Conservation (phyloP, 2,329 filamentous ascomycete species). For the Paracoccidioides lutzii region DNA sequence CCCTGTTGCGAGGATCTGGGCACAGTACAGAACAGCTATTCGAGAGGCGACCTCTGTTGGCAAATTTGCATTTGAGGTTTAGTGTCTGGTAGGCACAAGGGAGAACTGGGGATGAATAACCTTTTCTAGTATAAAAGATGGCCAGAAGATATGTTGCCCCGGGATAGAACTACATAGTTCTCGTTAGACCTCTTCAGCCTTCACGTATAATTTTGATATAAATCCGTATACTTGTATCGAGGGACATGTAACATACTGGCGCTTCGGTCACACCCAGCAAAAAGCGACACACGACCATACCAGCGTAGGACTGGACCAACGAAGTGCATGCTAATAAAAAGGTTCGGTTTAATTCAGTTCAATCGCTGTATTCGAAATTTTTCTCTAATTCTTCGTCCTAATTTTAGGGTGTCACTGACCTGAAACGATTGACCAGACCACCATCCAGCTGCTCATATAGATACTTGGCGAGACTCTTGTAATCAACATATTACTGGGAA, state of each 20-base stretch:
- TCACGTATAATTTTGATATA: conserved; percentile 14
- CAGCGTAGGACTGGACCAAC: conserved; percentile 30
- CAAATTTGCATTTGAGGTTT: conserved; percentile 11
- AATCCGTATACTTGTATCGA: conserved; percentile 22
- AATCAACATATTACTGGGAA: conserved; percentile 14
- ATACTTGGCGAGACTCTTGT: conserved; percentile 11
- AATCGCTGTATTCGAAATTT: conserved; percentile 8
- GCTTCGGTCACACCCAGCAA: conserved; percentile 13
- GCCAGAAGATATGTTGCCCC: conserved; percentile 51
- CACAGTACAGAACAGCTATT: conserved; percentile 12
- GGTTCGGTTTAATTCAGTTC: conserved; percentile 11
- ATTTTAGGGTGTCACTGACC: conserved; percentile 7
- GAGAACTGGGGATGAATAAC: conserved; percentile 16
- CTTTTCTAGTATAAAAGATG: conserved; percentile 53
- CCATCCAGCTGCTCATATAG: conserved; percentile 10
- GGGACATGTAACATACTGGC: conserved; percentile 26
- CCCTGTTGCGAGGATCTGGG: conserved; percentile 12
- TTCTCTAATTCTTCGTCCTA: conserved; percentile 10
- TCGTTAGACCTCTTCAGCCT: not conserved
- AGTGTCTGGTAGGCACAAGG: conserved; percentile 7
- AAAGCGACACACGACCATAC: conserved; percentile 23
- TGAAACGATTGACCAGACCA: conserved; percentile 4
- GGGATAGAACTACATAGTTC: conserved; percentile 38
- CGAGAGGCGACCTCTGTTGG: conserved; percentile 11
- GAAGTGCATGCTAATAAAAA: conserved; percentile 27